Evolutionary conservation across 257 asterid genomes (phyloP).

Genomic region (Solanum medicagineum): DNA sequence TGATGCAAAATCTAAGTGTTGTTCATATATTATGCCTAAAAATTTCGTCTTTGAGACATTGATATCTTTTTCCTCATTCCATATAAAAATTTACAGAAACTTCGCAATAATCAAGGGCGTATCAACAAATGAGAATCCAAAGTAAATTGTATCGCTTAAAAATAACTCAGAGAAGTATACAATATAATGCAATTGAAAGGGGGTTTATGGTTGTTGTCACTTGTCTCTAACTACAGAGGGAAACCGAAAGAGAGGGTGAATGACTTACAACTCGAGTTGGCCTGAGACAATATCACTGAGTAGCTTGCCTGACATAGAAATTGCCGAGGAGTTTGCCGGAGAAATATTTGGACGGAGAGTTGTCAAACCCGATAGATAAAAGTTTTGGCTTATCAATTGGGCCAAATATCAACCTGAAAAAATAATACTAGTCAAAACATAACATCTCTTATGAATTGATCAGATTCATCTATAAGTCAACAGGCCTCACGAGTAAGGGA

Average conservation of each 20-base stretch:
- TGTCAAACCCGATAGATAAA: neutral
- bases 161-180: neutral
- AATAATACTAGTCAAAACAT: neutral
- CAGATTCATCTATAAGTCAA: neutral
- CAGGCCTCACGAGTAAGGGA: neutral
- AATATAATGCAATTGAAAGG: neutral
- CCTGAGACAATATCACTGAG: neutral
- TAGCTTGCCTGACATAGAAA: neutral
- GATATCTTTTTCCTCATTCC: neutral
- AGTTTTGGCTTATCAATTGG: neutral
- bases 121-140: neutral
- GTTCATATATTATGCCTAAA: neutral
- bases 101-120: neutral
- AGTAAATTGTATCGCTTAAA: neutral
- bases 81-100: neutral
- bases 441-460: neutral
- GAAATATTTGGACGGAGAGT: neutral
- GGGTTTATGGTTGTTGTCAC: neutral
- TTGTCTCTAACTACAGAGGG: neutral
- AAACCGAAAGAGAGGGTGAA: neutral
- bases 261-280: neutral
- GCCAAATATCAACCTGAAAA: constrained; percentile 44
- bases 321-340: neutral
- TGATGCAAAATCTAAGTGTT: neutral
- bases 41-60: neutral